Evolutionary conservation across 345 rosid species (phyloP).

Genomic region (Camelina laxa): DNA sequence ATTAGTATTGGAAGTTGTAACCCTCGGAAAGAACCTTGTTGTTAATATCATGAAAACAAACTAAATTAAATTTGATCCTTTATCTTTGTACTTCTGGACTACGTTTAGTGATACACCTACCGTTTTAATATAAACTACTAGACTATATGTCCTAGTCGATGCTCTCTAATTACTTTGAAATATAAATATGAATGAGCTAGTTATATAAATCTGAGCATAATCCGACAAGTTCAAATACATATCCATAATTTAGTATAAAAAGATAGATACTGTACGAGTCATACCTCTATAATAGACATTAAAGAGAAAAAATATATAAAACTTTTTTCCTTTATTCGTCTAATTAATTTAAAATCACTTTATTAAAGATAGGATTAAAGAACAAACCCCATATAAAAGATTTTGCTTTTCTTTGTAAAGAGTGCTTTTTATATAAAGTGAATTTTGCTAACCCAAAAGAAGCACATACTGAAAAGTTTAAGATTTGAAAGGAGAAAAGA

Average conservation of each 20-base stretch:
- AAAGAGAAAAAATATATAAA: conserved; percentile 3
- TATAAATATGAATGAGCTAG: background rate
- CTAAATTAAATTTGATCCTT: background rate
- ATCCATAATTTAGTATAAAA: conserved; percentile 38
- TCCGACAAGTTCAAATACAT: conserved; percentile 38
- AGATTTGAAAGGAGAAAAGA: conserved; percentile 36
- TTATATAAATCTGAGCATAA: conserved; percentile 8
- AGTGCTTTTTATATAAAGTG: conserved; percentile 28
- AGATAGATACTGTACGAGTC: conserved; percentile 42
- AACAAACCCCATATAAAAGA: conserved; percentile 44
- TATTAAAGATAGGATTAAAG: conserved; percentile 50
- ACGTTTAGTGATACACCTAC: background rate
- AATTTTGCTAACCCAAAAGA: conserved; percentile 40
- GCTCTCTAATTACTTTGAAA: background rate
- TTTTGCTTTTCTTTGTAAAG: conserved; percentile 47
- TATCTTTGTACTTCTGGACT: background rate
- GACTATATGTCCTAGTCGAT: background rate
- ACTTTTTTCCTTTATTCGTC: conserved; percentile 37
- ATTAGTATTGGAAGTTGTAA: conserved; percentile 17
- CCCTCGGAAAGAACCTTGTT: conserved; percentile 20
- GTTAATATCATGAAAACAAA: conserved; percentile 2
- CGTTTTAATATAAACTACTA: background rate
- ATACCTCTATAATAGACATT: conserved; percentile 26
- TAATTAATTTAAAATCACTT: conserved; percentile 51
- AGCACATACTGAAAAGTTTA: conserved; percentile 36